Evolutionary conservation across 169 alveolate genomes (phyloP).

Genomic region (Plasmodium gallinaceum): DNA sequence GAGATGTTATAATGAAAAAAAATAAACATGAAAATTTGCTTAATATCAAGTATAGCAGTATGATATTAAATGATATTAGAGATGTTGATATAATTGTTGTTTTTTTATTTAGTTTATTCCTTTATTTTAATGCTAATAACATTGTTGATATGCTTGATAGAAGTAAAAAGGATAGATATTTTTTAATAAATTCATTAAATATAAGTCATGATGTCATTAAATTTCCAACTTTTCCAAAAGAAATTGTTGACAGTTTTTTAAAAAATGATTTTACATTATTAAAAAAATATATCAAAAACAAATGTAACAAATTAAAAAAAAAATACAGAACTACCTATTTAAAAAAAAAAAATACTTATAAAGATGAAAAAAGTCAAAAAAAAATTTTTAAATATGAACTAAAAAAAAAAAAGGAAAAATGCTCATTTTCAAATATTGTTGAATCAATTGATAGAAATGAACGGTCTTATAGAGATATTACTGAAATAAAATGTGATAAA

Average conservation of each 20-base stretch:
- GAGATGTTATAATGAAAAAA: slow-evolving; percentile 26
- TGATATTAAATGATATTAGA: slow-evolving; percentile 64
- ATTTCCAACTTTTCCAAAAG: slow-evolving; percentile 76
- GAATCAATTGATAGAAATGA: slow-evolving; percentile 56
- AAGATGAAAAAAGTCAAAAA: slow-evolving; percentile 17
- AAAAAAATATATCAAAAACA: slow-evolving; percentile 70
- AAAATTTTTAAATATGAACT: slow-evolving; percentile 64
- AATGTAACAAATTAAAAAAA: slow-evolving; percentile 68
- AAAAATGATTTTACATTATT: slow-evolving; percentile 73
- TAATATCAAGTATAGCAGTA: slow-evolving; percentile 61
- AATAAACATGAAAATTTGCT: slow-evolving; percentile 31
- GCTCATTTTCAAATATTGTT: slow-evolving; percentile 64
- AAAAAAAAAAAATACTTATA: slow-evolving; percentile 6
- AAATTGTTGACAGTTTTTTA: slow-evolving; percentile 63
- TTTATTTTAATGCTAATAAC: slow-evolving; percentile 74
- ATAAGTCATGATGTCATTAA: slow-evolving; percentile 70
- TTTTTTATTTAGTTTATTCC: slow-evolving; percentile 59
- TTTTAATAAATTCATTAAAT: slow-evolving; percentile 46
- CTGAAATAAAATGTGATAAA: slow-evolving; percentile 46
- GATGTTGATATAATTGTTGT: slow-evolving; percentile 67
- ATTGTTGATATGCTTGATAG: slow-evolving; percentile 71
- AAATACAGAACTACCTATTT: slow-evolving; percentile 43
- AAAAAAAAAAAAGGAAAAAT: slow-evolving; percentile 56
- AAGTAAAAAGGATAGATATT: slow-evolving; percentile 55
- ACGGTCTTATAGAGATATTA: slow-evolving; percentile 48